Percentiles rank a stretch among this genome's conserved stretches.
Conservation (phyloP, 768 basidiomycete species). For the Suillus lakei region DNA sequence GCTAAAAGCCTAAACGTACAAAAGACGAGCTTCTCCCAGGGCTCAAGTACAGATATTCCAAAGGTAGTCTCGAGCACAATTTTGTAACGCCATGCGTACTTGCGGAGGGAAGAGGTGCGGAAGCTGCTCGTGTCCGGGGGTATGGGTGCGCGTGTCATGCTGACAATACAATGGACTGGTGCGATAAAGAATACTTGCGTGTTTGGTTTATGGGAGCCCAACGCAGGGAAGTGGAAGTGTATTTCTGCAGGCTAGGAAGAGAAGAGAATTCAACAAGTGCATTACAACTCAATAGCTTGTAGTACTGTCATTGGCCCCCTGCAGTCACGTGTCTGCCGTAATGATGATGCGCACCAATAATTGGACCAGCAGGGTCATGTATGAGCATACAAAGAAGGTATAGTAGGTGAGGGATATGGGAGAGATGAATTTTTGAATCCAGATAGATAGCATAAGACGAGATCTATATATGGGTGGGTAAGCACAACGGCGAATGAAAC, state of each 20-base stretch:
- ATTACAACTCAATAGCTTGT: not conserved
- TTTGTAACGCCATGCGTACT: conserved; percentile 54
- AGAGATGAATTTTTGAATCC: not conserved
- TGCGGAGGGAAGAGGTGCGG: conserved; percentile 23
- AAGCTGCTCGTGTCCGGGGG: conserved; percentile 8
- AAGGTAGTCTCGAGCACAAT: conserved; percentile 64
- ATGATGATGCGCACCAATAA: not conserved
- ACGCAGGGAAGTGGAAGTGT: not conserved
- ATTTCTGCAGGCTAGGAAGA: not conserved
- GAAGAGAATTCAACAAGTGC: not conserved
- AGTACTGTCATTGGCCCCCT: not conserved
- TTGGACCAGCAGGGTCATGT: not conserved
- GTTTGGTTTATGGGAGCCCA: not conserved
- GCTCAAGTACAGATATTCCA: conserved; percentile 62
- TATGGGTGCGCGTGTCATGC: not conserved
- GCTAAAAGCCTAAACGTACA: conserved; percentile 49
- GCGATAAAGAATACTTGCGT: conserved; percentile 2
- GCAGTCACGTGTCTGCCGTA: not conserved
- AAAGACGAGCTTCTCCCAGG: conserved; percentile 70
- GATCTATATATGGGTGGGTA: not conserved
- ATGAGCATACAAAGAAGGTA: conserved; percentile 23
- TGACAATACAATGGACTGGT: not conserved
- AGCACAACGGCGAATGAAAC: not conserved
- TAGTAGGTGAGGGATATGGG: conserved; percentile 15
- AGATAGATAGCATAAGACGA: not conserved